Evolutionary conservation across 306 rosid genomes (phyloP).

Genomic region (Cicer yamashitae): DNA sequence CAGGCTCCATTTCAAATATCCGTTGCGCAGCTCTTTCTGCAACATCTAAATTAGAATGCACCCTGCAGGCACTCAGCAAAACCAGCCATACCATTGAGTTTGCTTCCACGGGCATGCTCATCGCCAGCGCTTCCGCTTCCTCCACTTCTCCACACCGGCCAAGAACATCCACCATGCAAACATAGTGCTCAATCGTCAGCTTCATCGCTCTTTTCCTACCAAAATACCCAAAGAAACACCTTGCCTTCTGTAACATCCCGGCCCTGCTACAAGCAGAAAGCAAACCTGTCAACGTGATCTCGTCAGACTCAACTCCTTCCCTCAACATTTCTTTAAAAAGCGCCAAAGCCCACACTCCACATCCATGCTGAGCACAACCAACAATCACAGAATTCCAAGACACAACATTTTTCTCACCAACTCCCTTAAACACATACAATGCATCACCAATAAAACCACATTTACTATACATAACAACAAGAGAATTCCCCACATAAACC

Average conservation of each 20-base stretch:
- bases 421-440: constrained; percentile 58
- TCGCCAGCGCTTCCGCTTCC: constrained; percentile 73
- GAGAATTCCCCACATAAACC: constrained; percentile 74
- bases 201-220: constrained; percentile 41
- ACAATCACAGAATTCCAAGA: constrained; percentile 80
- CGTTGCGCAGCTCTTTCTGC: constrained; percentile 73
- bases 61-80: constrained; percentile 71
- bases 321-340: constrained; percentile 71
- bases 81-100: constrained; percentile 72
- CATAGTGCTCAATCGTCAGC: constrained; percentile 73
- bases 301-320: constrained; percentile 62
- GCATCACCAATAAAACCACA: constrained; percentile 74
- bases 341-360: constrained; percentile 62
- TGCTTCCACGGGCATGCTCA: constrained; percentile 64
- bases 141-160: constrained; percentile 77
- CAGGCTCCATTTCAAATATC: constrained; percentile 62
- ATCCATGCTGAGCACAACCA: constrained; percentile 86
- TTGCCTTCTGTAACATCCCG: constrained; percentile 79
- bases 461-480: constrained; percentile 78
- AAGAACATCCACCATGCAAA: constrained; percentile 80
- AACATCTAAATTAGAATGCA: constrained; percentile 65
- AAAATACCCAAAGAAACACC: constrained; percentile 62
- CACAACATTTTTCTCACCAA: constrained; percentile 62
- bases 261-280: constrained; percentile 86
- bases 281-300: constrained; percentile 78